Conservation (phyloP, 1,284 basidiomycete species). For the Coniferiporia sulphurascens region DNA sequence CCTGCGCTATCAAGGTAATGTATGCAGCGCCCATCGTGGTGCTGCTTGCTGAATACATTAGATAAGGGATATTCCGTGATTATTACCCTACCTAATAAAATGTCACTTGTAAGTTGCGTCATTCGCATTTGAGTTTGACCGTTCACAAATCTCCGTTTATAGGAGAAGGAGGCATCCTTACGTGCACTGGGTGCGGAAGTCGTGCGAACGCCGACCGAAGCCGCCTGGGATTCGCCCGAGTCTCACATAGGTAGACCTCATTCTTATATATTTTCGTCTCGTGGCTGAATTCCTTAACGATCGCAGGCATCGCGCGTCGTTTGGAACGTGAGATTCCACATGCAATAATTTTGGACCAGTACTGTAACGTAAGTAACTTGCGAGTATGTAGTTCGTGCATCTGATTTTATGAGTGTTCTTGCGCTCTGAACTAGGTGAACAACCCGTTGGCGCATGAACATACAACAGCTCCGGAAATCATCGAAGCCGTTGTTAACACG, state of each 20-base stretch:
- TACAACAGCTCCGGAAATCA: conserved; percentile 87
- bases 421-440: conserved; percentile 44
- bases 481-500: conserved; percentile 63
- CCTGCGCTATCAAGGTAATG: conserved; percentile 84
- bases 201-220: conserved; percentile 89
- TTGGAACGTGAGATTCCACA: conserved; percentile 78
- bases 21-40: background rate
- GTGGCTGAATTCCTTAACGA: conserved; percentile 80
- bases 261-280: conserved; percentile 38
- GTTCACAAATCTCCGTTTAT: no score
- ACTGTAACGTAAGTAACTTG: conserved; percentile 55
- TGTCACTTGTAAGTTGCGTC: conserved; percentile 63
- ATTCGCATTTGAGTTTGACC: background rate
- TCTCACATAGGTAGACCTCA: conserved; percentile 81
- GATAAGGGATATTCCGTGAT: conserved; percentile 86
- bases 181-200: conserved; percentile 92
- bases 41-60: conserved; percentile 68
- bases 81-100: conserved; percentile 95
- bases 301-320: conserved; percentile 75
- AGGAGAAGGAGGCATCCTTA: conserved; percentile 93
- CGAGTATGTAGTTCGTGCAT: background rate
- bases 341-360: conserved; percentile 92
- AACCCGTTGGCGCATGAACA: conserved; percentile 90
- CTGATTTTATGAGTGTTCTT: conserved; percentile 8
- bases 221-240: conserved; percentile 79